Conservation (phyloP, 2,329 filamentous ascomycete genomes). For the Ophiostoma sp. region DNA sequence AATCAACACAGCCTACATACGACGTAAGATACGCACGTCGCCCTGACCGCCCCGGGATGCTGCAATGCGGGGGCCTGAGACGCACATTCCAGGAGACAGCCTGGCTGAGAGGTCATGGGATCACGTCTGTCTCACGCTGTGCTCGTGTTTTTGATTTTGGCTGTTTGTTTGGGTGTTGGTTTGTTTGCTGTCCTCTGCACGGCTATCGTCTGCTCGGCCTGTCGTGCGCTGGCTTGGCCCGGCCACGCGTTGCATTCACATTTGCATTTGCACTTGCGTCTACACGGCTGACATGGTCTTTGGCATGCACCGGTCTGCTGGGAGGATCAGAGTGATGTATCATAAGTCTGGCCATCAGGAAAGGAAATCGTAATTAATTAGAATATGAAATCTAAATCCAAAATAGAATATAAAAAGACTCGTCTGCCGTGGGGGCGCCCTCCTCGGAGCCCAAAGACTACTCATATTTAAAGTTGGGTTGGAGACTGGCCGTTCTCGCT, state of each 20-base stretch:
- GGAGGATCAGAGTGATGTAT: background rate
- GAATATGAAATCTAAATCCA: no score
- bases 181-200: no score
- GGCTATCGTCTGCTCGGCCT: background rate
- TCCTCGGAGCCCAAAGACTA: no score
- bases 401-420: background rate
- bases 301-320: background rate
- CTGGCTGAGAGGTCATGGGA: background rate
- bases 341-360: background rate
- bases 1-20: no score
- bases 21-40: no score
- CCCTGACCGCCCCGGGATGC: background rate
- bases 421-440: conserved; percentile 5
- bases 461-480: no score
- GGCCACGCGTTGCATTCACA: background rate
- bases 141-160: background rate
- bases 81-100: conserved; percentile 1
- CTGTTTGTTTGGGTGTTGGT: no score
- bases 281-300: background rate
- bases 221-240: conserved; percentile 4
- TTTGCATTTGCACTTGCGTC: background rate
- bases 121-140: background rate
- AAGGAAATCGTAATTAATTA: no score
- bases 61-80: conserved; percentile 9
- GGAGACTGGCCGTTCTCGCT: no score